Percentiles rank a stretch among this genome's conserved stretches.
Evolutionary conservation across 768 basidiomycete species (phyloP).

Genomic region (Asterophora lycoperdoides): DNA sequence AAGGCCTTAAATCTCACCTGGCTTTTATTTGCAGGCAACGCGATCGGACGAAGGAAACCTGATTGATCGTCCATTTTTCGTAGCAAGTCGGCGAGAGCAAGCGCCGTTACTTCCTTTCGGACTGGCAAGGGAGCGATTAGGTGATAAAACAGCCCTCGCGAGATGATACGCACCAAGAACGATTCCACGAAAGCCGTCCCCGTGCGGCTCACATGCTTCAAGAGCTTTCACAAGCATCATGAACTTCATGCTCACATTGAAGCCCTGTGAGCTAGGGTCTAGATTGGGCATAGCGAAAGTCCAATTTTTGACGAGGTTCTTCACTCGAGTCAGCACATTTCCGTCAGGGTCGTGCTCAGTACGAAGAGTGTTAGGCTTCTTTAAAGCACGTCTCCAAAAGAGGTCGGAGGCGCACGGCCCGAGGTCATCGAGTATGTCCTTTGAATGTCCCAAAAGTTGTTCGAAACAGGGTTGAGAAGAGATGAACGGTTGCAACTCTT

Average conservation of each 20-base stretch:
- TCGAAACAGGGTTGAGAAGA: constrained; percentile 32
- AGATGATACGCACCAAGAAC: constrained; percentile 47
- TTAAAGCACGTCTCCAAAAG: constrained; percentile 57
- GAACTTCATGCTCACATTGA: constrained; percentile 71
- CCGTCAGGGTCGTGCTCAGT: constrained; percentile 34
- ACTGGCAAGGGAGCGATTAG: constrained; percentile 34
- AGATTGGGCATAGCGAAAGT: constrained; percentile 60
- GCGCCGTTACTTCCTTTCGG: constrained; percentile 47
- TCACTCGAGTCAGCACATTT: constrained; percentile 24
- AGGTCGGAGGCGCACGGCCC: constrained; percentile 69
- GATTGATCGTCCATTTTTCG: constrained; percentile 47
- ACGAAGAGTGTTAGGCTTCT: constrained; percentile 34
- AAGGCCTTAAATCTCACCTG: constrained; percentile 19
- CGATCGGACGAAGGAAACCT: constrained; percentile 52
- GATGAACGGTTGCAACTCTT: constrained; percentile 44
- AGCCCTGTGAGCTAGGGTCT: constrained; percentile 49
- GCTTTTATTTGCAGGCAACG: constrained; percentile 33
- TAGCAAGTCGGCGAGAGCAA: constrained; percentile 55
- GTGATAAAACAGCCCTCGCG: neutral
- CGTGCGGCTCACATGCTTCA: constrained; percentile 47
- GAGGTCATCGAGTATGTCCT: constrained; percentile 45
- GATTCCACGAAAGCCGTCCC: constrained; percentile 60
- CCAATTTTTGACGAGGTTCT: constrained; percentile 53
- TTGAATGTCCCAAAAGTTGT: constrained; percentile 45
- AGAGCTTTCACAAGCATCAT: constrained; percentile 55